Base-by-base conservation (phyloP, 2,329 filamentous ascomycete genomes). In the Elsinoe arachidis region DNA sequence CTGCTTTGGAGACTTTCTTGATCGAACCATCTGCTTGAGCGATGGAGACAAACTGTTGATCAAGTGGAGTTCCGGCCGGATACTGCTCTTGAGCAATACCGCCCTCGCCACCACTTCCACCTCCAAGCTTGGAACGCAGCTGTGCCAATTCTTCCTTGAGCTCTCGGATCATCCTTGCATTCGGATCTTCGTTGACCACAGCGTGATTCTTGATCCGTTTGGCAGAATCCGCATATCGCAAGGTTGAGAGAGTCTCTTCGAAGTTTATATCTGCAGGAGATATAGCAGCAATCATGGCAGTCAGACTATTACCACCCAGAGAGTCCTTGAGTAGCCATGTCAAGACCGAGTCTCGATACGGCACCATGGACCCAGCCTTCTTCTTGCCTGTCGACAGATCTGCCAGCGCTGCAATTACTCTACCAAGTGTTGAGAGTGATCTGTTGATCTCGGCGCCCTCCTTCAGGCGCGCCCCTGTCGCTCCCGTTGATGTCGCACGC, bases 161-260 rank as follows among this genome's bases (percentile, higher is more conserved):
- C 69, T 99, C 93, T 71, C 93, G 82, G 62, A 99, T 97, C 93
- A 99, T 99, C 65, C 93, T 87, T 60, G 93, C 93, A 69, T 99
- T 99, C 47, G 93, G 92, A 73, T 99, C 93, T 72, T 99, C 93
- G 76, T 99, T 99, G 72, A 99, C 88, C 53, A 99, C 93, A 58
- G 93, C 93, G 72, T 99, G 93, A 75, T 99, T 99, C 89, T 97
- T 97, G 80, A 99, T 99, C 66, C 93, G 85, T 76, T 99, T 99
- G 23, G 93, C 93, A 6, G 90, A 96, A 69, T 99, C 92, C 57
- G 95, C 93, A 72, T 99, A 99, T 67, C 95, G 84, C 26, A 99
- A 79, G 0, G 93, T 99, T 69, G 91, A 93, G 15, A 99, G 79
- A 0, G 95, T 99, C 73, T 99, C 93, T 63, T 99, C 93, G 69